Evolutionary conservation across 192 early-diverging fungal genomes (phyloP).

Genomic region (Umbelopsis isabellina): DNA sequence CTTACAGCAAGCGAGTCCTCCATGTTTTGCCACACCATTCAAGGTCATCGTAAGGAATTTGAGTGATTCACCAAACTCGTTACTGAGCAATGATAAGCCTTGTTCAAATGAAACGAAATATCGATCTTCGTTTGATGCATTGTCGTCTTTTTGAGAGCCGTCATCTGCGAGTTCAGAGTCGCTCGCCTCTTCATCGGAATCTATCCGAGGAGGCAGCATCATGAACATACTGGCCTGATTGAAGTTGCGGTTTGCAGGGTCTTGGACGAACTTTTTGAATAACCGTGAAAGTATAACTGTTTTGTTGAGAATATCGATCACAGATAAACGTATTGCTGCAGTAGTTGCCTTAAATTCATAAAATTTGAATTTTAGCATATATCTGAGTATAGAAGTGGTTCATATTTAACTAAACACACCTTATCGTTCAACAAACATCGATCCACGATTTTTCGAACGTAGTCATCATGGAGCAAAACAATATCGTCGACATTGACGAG

Average conservation of each 20-base stretch:
- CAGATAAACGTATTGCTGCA: constrained; percentile 26
- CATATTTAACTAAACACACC: constrained; percentile 8
- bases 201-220: not conserved
- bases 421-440: constrained; percentile 44
- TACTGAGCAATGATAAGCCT: no score
- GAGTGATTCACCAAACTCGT: no score
- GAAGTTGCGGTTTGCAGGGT: not conserved
- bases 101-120: not conserved
- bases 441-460: constrained; percentile 35
- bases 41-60: no score
- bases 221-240: not conserved
- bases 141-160: not conserved
- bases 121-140: not conserved
- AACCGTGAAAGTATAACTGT: not conserved
- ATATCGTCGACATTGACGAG: constrained; percentile 45
- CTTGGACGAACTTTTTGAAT: constrained; percentile 12
- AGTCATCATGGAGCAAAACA: constrained; percentile 33
- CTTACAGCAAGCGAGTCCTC: no score
- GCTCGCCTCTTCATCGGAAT: constrained; percentile 1
- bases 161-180: not conserved
- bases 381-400: not conserved
- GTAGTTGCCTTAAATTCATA: not conserved
- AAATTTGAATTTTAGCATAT: no score
- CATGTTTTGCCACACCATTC: no score
- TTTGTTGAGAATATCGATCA: constrained; percentile 32